These are phyloP conservation scores for Cymbopogon citratus DNA, from an alignment of 176 grass and related monocot genomes.

Conservation along the genomic window DNA sequence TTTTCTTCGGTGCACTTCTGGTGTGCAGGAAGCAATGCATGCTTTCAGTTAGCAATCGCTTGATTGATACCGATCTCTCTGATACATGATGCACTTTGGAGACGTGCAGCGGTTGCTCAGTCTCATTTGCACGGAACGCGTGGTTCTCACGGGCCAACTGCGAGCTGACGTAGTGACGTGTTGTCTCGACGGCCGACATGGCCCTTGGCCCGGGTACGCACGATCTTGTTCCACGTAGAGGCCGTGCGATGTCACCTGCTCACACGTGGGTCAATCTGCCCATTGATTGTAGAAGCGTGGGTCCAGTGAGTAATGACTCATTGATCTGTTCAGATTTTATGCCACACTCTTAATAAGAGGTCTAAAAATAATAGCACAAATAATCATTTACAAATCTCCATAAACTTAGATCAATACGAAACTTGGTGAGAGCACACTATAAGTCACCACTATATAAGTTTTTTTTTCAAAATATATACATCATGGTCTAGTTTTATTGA, in stretches of 20 bases:
- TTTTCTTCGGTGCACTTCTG: neutral
- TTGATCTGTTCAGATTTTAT: neutral
- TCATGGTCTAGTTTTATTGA: too few species aligned
- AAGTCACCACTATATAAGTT: too few species aligned
- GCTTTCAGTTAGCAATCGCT: neutral
- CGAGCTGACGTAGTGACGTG: neutral
- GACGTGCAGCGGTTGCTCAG: neutral
- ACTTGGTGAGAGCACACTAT: too few species aligned
- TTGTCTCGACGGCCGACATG: neutral
- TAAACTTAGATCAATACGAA: too few species aligned
- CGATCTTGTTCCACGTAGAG: neutral
- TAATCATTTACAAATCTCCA: too few species aligned
- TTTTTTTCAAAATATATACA: too few species aligned
- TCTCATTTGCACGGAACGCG: neutral
- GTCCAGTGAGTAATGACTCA: neutral
- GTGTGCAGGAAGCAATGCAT: conserved; percentile 4
- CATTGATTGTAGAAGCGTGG: neutral
- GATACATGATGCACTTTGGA: neutral
- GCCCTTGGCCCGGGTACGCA: neutral
- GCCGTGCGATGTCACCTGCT: neutral
- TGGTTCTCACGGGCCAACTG: neutral
- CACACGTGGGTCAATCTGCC: too few species aligned
- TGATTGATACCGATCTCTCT: neutral
- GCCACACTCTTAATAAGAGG: too few species aligned
- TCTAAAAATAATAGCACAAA: too few species aligned